These are phyloP conservation scores for Heliocybe sulcata DNA, from an alignment of 1,284 basidiomycete species.

Conservation along the genomic window DNA sequence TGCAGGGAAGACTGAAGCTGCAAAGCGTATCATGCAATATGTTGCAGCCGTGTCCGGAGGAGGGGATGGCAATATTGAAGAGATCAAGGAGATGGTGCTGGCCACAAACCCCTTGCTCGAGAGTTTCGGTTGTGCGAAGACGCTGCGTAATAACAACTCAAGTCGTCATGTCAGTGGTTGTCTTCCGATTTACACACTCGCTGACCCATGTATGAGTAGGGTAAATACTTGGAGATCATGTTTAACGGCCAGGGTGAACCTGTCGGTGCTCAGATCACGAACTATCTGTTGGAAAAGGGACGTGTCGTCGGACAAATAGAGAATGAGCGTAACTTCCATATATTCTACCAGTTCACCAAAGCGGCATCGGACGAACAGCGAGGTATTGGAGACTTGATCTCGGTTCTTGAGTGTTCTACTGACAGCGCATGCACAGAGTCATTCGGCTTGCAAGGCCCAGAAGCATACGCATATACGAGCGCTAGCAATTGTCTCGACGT, in stretches of 20 bases:
- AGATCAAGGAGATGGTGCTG: constrained; percentile 99
- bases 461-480: constrained; percentile 92
- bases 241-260: constrained; percentile 93
- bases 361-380: constrained; percentile 85
- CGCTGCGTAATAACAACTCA: constrained; percentile 97
- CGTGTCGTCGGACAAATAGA: constrained; percentile 97
- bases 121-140: constrained; percentile 99
- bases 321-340: constrained; percentile 97
- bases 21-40: constrained; percentile 99
- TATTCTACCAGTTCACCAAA: constrained; percentile 99
- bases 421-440: constrained; percentile 52
- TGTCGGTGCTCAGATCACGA: constrained; percentile 96
- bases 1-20: constrained; percentile 95
- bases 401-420: not conserved
- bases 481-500: constrained; percentile 91
- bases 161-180: constrained; percentile 81
- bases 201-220: constrained; percentile 38
- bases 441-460: constrained; percentile 96
- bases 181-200: constrained; percentile 6
- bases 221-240: constrained; percentile 99
- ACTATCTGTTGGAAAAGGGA: constrained; percentile 96
- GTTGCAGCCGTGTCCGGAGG: constrained; percentile 95
- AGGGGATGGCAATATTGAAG: constrained; percentile 81
- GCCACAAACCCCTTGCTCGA: constrained; percentile 98
- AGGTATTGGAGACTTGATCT: constrained; percentile 41